Percentiles rank a stretch among this genome's conserved stretches.
phyloP scores from a whole-genome alignment of 2,329 filamentous ascomycete genomes.

The Fusarium burgessii region DNA sequence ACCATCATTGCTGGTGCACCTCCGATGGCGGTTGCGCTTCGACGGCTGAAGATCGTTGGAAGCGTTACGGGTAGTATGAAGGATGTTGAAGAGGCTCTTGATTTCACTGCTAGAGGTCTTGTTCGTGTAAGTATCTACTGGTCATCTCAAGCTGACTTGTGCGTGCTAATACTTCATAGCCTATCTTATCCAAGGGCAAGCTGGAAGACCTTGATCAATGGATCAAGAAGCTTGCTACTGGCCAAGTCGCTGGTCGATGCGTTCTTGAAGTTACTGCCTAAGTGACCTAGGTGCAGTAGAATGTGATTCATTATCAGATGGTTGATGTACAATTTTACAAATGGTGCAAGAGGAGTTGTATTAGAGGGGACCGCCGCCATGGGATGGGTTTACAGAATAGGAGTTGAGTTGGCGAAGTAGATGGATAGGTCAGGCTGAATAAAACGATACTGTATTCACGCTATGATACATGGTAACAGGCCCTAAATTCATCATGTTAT shows the following conservation, averaged over 20 bases:
- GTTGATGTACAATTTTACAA: too few relatives aligned
- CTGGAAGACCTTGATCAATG: constrained; percentile 43
- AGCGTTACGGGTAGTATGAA: constrained; percentile 41
- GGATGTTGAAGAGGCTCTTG: constrained; percentile 45
- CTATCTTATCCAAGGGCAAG: constrained; percentile 43
- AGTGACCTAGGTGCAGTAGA: too few relatives aligned
- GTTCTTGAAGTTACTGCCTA: constrained; percentile 37
- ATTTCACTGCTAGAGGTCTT: constrained; percentile 43
- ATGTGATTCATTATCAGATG: too few relatives aligned
- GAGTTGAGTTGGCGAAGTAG: too few relatives aligned
- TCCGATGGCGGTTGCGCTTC: constrained; percentile 29
- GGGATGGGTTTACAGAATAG: too few relatives aligned
- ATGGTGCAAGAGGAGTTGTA: too few relatives aligned
- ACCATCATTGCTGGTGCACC: constrained; percentile 40
- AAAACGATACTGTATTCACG: too few relatives aligned
- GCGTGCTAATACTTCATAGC: constrained; percentile 19
- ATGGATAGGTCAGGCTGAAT: too few relatives aligned
- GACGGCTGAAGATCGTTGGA: constrained; percentile 42
- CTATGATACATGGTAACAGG: too few relatives aligned
- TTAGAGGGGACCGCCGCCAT: too few relatives aligned
- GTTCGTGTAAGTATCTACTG: constrained; percentile 30
- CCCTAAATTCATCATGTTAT: too few relatives aligned
- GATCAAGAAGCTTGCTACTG: constrained; percentile 39
- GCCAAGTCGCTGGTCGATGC: constrained; percentile 41
- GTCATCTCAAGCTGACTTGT: accelerated